Percentiles rank a stretch among this genome's conserved stretches.
Evolutionary conservation across 192 early-diverging fungal species (phyloP).

Genomic region (Mortierella hygrophila): DNA sequence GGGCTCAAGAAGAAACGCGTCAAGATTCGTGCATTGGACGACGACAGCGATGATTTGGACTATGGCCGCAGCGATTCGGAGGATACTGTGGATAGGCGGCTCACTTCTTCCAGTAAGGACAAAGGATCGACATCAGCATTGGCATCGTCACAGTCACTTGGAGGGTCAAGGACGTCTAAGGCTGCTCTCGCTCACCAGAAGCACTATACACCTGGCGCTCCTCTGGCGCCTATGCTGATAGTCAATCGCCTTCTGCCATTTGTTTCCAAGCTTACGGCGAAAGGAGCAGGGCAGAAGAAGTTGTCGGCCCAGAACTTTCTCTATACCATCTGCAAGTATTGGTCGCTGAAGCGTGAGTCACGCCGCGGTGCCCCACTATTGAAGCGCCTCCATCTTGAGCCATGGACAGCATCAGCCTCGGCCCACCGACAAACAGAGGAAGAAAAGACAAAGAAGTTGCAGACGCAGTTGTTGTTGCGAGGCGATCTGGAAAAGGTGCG

Average conservation of each 20-base stretch:
- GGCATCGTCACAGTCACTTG: constrained; percentile 18
- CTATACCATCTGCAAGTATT: constrained; percentile 87
- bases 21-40: constrained; percentile 27
- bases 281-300: constrained; percentile 54
- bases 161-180: constrained; percentile 61
- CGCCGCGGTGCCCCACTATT: constrained; percentile 93
- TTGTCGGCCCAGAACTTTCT: constrained; percentile 67
- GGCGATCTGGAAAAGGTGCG: constrained; percentile 92
- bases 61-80: constrained; percentile 53
- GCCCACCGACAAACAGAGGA: constrained; percentile 84
- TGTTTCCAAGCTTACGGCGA: constrained; percentile 57
- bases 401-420: constrained; percentile 91
- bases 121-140: constrained; percentile 16
- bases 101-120: constrained; percentile 13
- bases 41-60: constrained; percentile 57
- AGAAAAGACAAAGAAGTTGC: constrained; percentile 76
- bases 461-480: constrained; percentile 65
- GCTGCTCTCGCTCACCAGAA: constrained; percentile 71
- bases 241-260: constrained; percentile 61
- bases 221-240: constrained; percentile 75
- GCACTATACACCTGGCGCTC: constrained; percentile 71
- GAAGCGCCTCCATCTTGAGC: constrained; percentile 96
- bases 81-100: constrained; percentile 10
- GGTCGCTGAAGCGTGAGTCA: constrained; percentile 94
- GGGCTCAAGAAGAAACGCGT: constrained; percentile 51